These are phyloP conservation scores for Cutaneotrichosporon cyanovorans DNA, from an alignment of 1,284 basidiomycete genomes.

Conservation along the genomic window DNA sequence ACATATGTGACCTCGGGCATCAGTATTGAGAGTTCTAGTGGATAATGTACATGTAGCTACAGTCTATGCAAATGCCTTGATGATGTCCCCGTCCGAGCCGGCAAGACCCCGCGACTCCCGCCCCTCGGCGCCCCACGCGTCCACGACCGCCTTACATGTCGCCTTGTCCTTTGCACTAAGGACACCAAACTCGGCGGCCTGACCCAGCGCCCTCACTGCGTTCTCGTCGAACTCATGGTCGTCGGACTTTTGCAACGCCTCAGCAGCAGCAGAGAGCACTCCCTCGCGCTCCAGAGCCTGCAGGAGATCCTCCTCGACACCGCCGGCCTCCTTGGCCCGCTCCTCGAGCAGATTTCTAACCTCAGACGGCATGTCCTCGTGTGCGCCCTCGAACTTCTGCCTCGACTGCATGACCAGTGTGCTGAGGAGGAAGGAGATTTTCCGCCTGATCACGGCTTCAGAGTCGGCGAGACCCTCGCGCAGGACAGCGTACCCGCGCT, in stretches of 20 bases:
- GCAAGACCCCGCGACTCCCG: too few species aligned
- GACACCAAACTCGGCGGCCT: slow-evolving; percentile 34
- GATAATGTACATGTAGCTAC: too few species aligned
- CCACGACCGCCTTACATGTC: too few species aligned
- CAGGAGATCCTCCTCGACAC: slow-evolving; percentile 27
- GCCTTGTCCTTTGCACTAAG: slow-evolving; percentile 37
- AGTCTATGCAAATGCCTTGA: too few species aligned
- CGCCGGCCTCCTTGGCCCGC: slow-evolving; percentile 8
- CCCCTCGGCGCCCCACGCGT: too few species aligned
- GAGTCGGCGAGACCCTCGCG: slow-evolving; percentile 53
- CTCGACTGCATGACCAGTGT: slow-evolving; percentile 62
- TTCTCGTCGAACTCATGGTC: slow-evolving; percentile 81
- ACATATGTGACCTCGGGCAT: too few species aligned
- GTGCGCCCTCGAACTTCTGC: slow-evolving; percentile 47
- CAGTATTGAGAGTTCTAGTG: too few species aligned
- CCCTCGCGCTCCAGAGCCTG: slow-evolving; percentile 20
- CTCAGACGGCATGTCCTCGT: slow-evolving; percentile 40
- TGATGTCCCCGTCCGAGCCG: too few species aligned
- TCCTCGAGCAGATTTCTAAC: slow-evolving; percentile 30
- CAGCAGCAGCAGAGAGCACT: slow-evolving; percentile 16
- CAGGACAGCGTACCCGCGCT: slow-evolving; percentile 27
- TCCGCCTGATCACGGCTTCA: slow-evolving; percentile 68
- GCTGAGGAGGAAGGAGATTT: slow-evolving; percentile 75
- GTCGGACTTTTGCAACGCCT: slow-evolving; percentile 53
- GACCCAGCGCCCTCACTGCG: slow-evolving; percentile 54